Percentiles rank a stretch among this genome's conserved stretches.
Conservation (phyloP, 2,329 filamentous ascomycete species). For the Sarocladiaceae sp. region DNA sequence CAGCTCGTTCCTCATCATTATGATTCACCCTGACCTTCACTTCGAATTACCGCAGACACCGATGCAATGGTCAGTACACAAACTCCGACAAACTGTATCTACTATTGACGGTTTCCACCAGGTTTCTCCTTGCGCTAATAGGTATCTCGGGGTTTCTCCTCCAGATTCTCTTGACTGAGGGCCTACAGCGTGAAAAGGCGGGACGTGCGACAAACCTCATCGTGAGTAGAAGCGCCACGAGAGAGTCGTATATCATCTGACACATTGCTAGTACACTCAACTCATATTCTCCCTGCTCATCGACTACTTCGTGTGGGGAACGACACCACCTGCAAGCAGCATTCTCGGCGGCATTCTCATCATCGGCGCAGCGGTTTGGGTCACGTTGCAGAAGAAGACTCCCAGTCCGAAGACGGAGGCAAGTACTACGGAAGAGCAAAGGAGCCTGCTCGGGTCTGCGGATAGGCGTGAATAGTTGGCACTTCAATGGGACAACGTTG, state of each 20-base stretch:
- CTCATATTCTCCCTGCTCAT: slow-evolving; percentile 31
- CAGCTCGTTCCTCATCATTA: slow-evolving; percentile 58
- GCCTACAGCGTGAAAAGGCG: slow-evolving; percentile 63
- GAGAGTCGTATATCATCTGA: not conserved
- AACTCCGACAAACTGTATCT: slow-evolving; percentile 5
- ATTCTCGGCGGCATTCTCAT: slow-evolving; percentile 35
- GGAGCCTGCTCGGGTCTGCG: too few relatives aligned
- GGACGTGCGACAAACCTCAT: slow-evolving; percentile 27
- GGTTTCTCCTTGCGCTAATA: slow-evolving; percentile 56
- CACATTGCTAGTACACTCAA: slow-evolving; percentile 30
- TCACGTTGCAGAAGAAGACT: slow-evolving; percentile 35
- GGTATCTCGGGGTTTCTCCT: slow-evolving; percentile 72
- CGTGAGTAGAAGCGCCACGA: slow-evolving; percentile 14
- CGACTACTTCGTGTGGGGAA: slow-evolving; percentile 39
- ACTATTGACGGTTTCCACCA: slow-evolving; percentile 22
- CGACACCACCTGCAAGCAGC: slow-evolving; percentile 31
- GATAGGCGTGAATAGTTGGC: too few relatives aligned
- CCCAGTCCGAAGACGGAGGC: too few relatives aligned
- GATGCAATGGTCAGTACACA: slow-evolving; percentile 21
- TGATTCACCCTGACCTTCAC: slow-evolving; percentile 34
- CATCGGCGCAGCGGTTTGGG: slow-evolving; percentile 37
- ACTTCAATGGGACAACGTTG: too few relatives aligned
- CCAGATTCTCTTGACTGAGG: slow-evolving; percentile 73
- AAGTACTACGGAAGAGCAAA: too few relatives aligned
- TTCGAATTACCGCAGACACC: slow-evolving; percentile 29